Percentiles rank a stretch among this genome's conserved stretches.
These are phyloP conservation scores for Eucalyptus pauciflora DNA, from an alignment of 345 rosid genomes.

Conservation along the genomic window DNA sequence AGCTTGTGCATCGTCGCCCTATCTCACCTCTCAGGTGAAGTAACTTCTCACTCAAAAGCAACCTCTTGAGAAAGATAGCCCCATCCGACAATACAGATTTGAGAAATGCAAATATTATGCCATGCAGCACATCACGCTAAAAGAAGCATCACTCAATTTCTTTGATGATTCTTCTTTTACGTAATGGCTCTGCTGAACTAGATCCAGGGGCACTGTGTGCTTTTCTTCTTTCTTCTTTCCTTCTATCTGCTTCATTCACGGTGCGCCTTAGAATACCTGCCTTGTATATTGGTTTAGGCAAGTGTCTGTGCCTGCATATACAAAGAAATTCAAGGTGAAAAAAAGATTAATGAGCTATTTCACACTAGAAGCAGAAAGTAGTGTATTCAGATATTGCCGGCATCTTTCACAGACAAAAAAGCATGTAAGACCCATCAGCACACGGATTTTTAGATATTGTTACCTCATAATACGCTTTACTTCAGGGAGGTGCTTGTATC, in stretches of 20 bases:
- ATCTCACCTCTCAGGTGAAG: neutral
- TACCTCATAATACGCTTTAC: constrained; percentile 85
- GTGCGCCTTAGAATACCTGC: constrained; percentile 34
- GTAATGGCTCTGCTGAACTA: constrained; percentile 31
- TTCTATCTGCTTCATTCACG: constrained; percentile 52
- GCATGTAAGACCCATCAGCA: neutral
- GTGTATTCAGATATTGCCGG: neutral
- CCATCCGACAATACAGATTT: neutral
- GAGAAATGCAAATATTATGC: neutral
- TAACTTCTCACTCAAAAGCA: neutral
- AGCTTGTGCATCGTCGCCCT: neutral
- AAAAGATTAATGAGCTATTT: neutral
- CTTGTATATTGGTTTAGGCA: constrained; percentile 80
- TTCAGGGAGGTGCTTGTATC: constrained; percentile 86
- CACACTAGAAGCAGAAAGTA: neutral
- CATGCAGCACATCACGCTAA: neutral
- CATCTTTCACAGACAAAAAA: neutral
- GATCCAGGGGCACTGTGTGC: constrained; percentile 92
- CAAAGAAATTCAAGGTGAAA: neutral
- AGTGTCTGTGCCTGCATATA: constrained; percentile 75
- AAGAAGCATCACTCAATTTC: constrained; percentile 46
- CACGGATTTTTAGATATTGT: neutral
- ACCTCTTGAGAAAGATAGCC: neutral
- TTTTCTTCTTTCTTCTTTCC: constrained; percentile 71
- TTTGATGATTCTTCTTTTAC: constrained; percentile 64